Conservation (phyloP, 495 filamentous ascomycete species). For the Lophiostoma macrostomum region DNA sequence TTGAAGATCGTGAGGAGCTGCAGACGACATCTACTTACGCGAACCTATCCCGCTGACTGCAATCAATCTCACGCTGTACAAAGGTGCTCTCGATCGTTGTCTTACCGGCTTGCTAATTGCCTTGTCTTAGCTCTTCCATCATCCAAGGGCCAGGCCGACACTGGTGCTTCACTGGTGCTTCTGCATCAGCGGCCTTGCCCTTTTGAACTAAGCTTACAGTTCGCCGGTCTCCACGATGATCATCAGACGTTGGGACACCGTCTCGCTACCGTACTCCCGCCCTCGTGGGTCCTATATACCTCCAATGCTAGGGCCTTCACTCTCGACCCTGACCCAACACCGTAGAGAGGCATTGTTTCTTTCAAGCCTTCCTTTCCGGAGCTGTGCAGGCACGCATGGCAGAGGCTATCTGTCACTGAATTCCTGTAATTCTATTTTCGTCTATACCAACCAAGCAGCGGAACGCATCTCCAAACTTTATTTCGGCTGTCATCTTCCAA, state of each 20-base stretch:
- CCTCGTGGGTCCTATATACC: conserved; percentile 6
- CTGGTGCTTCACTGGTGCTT: not conserved
- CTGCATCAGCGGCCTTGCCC: conserved; percentile 10
- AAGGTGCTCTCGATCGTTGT: not conserved
- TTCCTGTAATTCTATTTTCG: no score
- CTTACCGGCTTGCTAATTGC: not conserved
- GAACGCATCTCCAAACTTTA: no score
- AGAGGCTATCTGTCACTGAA: no score
- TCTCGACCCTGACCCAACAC: no score
- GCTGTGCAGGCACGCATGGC: no score
- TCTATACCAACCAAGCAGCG: no score
- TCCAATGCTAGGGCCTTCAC: no score
- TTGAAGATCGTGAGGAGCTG: conserved; percentile 25
- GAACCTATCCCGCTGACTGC: conserved; percentile 5
- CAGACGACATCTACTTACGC: conserved; percentile 1
- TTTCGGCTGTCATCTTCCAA: no score
- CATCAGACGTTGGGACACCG: conserved; percentile 27
- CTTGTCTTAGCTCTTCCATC: conserved; percentile 2
- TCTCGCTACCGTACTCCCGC: no score
- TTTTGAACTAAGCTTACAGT: not conserved
- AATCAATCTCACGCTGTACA: conserved; percentile 12
- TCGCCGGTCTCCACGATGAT: conserved; percentile 8
- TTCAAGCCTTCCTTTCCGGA: no score
- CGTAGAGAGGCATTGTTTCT: no score
- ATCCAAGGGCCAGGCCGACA: not conserved